A percentile compares a stretch with the other conserved stretches of the same genome.
Evolutionary conservation across 495 filamentous ascomycete genomes (phyloP).

Genomic region (Penicillium subrubescens): DNA sequence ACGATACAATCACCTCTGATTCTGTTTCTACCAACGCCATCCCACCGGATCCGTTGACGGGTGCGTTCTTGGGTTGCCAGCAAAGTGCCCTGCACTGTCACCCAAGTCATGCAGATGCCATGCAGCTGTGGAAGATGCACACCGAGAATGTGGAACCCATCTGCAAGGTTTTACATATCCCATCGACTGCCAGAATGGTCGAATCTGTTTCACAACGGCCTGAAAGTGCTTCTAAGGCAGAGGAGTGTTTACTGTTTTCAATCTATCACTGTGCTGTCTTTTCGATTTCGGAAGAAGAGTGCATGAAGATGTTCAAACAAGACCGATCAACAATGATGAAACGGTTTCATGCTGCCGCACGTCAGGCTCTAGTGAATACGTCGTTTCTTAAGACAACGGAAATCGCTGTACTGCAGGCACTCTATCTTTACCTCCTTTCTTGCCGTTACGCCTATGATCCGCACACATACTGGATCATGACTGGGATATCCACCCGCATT

Average conservation of each 20-base stretch:
- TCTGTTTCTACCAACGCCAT: background rate
- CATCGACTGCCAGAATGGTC: slow-evolving; percentile 47
- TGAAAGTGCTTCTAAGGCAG: slow-evolving; percentile 29
- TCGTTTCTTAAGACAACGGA: slow-evolving; percentile 36
- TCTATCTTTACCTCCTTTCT: slow-evolving; percentile 33
- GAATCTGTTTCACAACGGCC: slow-evolving; percentile 32
- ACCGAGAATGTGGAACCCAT: slow-evolving; percentile 65
- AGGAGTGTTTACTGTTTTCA: slow-evolving; percentile 45
- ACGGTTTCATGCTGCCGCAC: slow-evolving; percentile 23
- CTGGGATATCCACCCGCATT: slow-evolving; percentile 49
- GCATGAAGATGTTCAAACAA: slow-evolving; percentile 18
- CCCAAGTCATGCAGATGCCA: slow-evolving; percentile 20
- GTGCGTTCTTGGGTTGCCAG: slow-evolving; percentile 1
- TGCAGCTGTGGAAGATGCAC: slow-evolving; percentile 61
- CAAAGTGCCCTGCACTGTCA: slow-evolving; percentile 13
- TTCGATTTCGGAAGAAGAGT: slow-evolving; percentile 38
- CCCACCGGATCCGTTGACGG: slow-evolving; percentile 12
- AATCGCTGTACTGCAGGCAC: slow-evolving; percentile 36
- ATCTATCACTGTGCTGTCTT: slow-evolving; percentile 45
- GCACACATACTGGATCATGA: slow-evolving; percentile 40
- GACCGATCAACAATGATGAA: slow-evolving; percentile 19
- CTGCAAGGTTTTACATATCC: slow-evolving; percentile 66
- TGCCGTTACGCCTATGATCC: slow-evolving; percentile 37
- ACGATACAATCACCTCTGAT: background rate
- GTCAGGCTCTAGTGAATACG: slow-evolving; percentile 32